phyloP scores from a whole-genome alignment of 805 yeast species.

The Candida caryicola region DNA sequence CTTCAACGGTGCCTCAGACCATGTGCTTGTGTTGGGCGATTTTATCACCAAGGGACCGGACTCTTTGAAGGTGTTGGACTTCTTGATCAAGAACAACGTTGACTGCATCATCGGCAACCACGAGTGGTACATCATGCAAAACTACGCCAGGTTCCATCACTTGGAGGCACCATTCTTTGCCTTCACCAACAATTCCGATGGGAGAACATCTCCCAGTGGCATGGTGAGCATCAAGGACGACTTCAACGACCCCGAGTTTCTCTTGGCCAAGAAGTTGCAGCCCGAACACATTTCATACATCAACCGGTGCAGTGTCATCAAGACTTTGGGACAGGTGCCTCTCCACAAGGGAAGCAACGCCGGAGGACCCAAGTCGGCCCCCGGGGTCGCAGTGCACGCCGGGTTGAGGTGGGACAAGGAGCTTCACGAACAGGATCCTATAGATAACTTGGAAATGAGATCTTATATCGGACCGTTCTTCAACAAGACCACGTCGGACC shows the following conservation, averaged over 20 bases:
- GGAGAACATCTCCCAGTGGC: not conserved
- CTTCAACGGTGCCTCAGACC: slow-evolving; percentile 49
- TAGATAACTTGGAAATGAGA: slow-evolving; percentile 66
- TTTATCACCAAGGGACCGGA: slow-evolving; percentile 82
- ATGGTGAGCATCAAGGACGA: slow-evolving; percentile 4
- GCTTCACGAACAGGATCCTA: slow-evolving; percentile 59
- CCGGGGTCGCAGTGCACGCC: slow-evolving; percentile 72
- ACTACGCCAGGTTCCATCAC: slow-evolving; percentile 62
- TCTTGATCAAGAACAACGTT: slow-evolving; percentile 47
- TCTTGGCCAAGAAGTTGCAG: slow-evolving; percentile 51
- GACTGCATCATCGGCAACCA: slow-evolving; percentile 88
- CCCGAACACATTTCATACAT: slow-evolving; percentile 62
- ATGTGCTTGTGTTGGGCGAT: slow-evolving; percentile 75
- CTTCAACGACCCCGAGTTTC: slow-evolving; percentile 37
- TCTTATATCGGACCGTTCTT: slow-evolving; percentile 64
- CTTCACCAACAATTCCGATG: slow-evolving; percentile 4
- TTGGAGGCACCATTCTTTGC: slow-evolving; percentile 33
- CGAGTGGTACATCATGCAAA: slow-evolving; percentile 66
- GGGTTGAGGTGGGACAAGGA: slow-evolving; percentile 68
- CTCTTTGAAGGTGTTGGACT: slow-evolving; percentile 66
- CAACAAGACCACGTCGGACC: slow-evolving; percentile 53
- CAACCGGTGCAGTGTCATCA: slow-evolving; percentile 61
- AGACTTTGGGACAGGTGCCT: slow-evolving; percentile 60
- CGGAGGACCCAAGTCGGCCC: slow-evolving; percentile 26
- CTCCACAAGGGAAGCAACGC: slow-evolving; percentile 27